Conservation (phyloP, 768 basidiomycete species). For the Lactarius indigo region DNA sequence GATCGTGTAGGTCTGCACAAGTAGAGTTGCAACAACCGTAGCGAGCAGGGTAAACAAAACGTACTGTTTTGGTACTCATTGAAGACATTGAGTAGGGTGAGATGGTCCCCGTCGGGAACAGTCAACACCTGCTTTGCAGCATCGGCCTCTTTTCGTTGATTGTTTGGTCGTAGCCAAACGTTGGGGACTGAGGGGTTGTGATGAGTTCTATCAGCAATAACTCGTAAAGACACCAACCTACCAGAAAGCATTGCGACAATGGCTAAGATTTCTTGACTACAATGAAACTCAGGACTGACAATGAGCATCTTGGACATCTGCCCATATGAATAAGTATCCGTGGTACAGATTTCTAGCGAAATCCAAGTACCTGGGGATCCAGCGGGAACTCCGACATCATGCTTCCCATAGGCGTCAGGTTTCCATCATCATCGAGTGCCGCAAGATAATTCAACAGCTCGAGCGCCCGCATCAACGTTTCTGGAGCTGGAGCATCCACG, state of each 20-base stretch:
- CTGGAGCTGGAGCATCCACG: conserved; percentile 90
- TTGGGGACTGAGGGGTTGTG: conserved; percentile 66
- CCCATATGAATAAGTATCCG: neutral
- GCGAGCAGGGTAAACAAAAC: conserved; percentile 25
- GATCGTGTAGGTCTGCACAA: conserved; percentile 45
- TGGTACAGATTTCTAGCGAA: neutral
- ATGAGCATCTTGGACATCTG: conserved; percentile 93
- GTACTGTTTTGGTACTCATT: conserved; percentile 85
- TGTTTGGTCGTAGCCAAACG: conserved; percentile 90
- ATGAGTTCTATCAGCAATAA: neutral
- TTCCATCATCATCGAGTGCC: conserved; percentile 92
- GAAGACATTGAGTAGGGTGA: conserved; percentile 92
- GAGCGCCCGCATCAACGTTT: conserved; percentile 95
- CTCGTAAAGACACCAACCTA: conserved; percentile 33
- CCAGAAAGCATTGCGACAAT: conserved; percentile 97
- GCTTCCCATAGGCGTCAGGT: conserved; percentile 77
- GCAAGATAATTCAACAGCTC: conserved; percentile 90
- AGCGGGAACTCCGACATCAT: conserved; percentile 99
- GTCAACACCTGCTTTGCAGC: conserved; percentile 83
- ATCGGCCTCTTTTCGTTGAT: conserved; percentile 87
- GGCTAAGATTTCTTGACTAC: conserved; percentile 92
- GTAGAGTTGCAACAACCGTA: neutral
- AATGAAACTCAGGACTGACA: conserved; percentile 90
- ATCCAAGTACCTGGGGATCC: conserved; percentile 75
- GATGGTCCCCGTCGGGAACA: conserved; percentile 94